Evolutionary conservation across 2,329 filamentous ascomycete species (phyloP), one percentile per base, ranked within the genome.

Genomic region (Penicillium polonicum): DNA sequence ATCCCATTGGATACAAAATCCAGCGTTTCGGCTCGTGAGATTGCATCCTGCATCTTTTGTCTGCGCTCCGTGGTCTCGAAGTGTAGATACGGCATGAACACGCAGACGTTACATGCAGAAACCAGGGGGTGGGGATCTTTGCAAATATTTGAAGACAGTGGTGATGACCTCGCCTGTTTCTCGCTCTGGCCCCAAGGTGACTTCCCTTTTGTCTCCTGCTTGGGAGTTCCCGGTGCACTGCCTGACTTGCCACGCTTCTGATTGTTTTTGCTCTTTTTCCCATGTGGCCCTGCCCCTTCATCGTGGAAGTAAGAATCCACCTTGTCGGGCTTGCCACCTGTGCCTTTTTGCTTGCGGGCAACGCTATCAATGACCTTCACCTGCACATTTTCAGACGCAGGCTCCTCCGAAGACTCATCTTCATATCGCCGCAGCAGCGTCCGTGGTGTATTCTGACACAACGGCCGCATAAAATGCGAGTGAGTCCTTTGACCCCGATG

Each of bases 51-150:
- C 85, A 88, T 86, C 62, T 80, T 79, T 51, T 76, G 74, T 10
- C 83, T 76, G 17, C 79, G 74, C 48, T 79, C 74, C 46, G 85
- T 79, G 0, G 84, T 85, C 65, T 88, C 85, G 50, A 86, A 88
- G 66, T 88, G 85, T 4, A 88, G 72, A 64, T 86, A 88, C 0
- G 85, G 85, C 83, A 88, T 86, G 73, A 85, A 82, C 6, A 72
- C 58, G 42, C 71, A 70, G 55, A 76, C 67, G 59, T 71, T 68
- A 42, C 64, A 63, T 12, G 65, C 55, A 23, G 66, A 49, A 23
- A 60, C 46, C 33, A 63, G 55, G 8, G 60, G 46, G 21, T 61
- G 60, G 8, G 59, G 55, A 6, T 74, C 70, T 45, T 68, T 69
- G 50, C 59, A 80, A 61, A 68, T 74, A 71, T 57, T 79, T 63